Base-by-base conservation (phyloP, 1,284 basidiomycete genomes). In the Taiwanofungus camphoratus region DNA sequence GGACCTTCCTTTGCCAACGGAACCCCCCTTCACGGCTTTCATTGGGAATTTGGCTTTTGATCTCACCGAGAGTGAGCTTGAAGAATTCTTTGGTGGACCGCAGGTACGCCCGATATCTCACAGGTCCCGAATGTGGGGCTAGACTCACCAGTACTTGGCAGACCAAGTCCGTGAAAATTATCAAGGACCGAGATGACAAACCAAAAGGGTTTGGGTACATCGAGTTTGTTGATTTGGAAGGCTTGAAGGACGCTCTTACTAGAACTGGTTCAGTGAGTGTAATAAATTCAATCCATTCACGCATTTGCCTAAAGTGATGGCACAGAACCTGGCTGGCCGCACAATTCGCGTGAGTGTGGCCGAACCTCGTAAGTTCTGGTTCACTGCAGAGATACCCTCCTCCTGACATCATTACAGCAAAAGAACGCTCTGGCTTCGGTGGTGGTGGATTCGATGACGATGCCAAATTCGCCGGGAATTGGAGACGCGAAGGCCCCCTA, bases 201-300 rank as follows among this genome's bases (percentile, higher is more conserved):
- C 88, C 92, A 24, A 98, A 97, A 66, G 96, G 96, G 1, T 99
- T 97, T 66, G 96, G 95, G 24, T 99, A 99, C 62, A 83, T 98
- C 51, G 95, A 99, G 63, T 99, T 98, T 59, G 76, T 73, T 29
- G 83, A 85, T 41, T 62, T 92, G 45, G 89, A 93, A 29, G 82
- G 79, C 34, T 71, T 98, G 50, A 93, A 92, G 67, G 80, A 83
- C 42, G 95, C 87, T 5, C 67, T 97, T 23, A 66, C 69, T 29
- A 82, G 79, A 63, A 73, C 62, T 27, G 82, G 82, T 45, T 67
- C 69, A 40, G 87, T 89, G 49, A 57, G 83, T 69, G 22, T 16
- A 33, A 32, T 39, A 7, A n/a, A n/a, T 29, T 22, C 27, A 23
- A 38, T 42, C 40, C 9, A 41, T 39, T 18, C 18, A 3, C 26